These are phyloP conservation scores for Boletus coccyginus DNA, from an alignment of 768 basidiomycete species.

Conservation along the genomic window DNA sequence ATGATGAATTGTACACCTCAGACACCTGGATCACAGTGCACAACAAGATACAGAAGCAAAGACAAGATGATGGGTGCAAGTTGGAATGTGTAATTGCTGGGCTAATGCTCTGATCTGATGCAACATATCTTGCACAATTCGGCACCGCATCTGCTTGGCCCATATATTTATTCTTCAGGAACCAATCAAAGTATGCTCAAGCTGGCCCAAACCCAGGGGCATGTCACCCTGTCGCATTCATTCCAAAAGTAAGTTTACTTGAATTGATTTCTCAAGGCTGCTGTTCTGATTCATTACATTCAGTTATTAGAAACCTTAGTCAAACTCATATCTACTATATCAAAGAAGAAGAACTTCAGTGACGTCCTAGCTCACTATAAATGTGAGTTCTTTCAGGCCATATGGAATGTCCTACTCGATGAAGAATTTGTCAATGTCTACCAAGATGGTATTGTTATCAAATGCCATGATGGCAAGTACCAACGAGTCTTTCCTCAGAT, in stretches of 20 bases:
- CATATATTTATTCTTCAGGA: background rate
- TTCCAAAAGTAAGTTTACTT: background rate
- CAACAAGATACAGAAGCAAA: conserved; percentile 21
- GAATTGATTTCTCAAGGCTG: no score
- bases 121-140: background rate
- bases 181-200: background rate
- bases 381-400: background rate
- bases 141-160: background rate
- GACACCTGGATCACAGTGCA: conserved; percentile 22
- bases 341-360: background rate
- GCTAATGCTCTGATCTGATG: background rate
- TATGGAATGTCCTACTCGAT: background rate
- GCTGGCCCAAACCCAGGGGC: background rate
- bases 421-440: conserved; percentile 25
- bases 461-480: conserved; percentile 20
- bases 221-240: background rate
- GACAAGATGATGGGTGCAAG: conserved; percentile 12
- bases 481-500: conserved; percentile 26
- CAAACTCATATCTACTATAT: background rate
- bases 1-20: conserved; percentile 26
- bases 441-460: conserved; percentile 20
- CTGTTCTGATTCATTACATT: no score
- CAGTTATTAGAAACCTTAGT: background rate
- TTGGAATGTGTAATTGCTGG: background rate
- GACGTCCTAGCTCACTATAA: background rate